phyloP scores from a whole-genome alignment of 164 flowering plant genomes.

The Hamamelis virginiana region DNA sequence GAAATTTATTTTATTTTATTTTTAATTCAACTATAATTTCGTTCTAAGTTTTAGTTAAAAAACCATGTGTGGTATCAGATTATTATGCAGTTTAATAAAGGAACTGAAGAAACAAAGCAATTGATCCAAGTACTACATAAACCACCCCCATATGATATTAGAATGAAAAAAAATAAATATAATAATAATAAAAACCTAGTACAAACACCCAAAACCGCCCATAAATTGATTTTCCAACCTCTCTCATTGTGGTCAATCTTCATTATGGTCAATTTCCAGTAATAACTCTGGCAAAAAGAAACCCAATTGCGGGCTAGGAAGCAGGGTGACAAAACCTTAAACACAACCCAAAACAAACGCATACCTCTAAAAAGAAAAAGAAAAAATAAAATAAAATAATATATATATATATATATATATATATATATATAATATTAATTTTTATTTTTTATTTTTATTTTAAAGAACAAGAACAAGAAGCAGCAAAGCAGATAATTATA shows the following conservation, averaged over 20 bases:
- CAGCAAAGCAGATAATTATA: neutral
- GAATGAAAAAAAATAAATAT: neutral
- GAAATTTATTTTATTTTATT: too few relatives aligned
- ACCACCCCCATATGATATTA: neutral
- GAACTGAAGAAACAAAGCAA: neutral
- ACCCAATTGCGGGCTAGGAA: neutral
- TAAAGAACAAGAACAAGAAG: too few relatives aligned
- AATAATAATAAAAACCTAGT: too few relatives aligned
- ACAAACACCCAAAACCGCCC: neutral
- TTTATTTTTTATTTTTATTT: too few relatives aligned
- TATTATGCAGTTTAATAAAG: neutral
- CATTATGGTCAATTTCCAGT: neutral
- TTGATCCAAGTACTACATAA: neutral
- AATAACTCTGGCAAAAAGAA: too few relatives aligned
- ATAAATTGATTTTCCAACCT: neutral
- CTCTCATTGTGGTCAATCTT: neutral
- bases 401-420: too few relatives aligned
- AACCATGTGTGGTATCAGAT: neutral
- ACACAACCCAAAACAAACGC: neutral
- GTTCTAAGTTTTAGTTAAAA: neutral
- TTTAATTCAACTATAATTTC: neutral
- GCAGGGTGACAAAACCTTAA: conserved; percentile 3
- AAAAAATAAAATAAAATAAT: too few relatives aligned
- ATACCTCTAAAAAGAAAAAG: too few relatives aligned
- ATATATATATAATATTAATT: too few relatives aligned